Conservation (phyloP, 2,329 filamentous ascomycete genomes). For the Talaromyces piceae region DNA sequence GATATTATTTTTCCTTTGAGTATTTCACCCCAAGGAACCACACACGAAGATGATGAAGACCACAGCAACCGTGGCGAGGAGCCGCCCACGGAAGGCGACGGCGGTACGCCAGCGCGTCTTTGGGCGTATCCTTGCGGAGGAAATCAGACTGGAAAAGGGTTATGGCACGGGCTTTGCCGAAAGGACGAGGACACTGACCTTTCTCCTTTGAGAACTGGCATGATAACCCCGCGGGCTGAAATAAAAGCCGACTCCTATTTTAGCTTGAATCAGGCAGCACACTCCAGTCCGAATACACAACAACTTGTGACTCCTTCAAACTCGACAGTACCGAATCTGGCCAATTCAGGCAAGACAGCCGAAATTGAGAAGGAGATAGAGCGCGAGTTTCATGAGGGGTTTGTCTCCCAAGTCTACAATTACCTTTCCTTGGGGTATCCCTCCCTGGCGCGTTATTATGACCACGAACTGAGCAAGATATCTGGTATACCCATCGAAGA, state of each 20-base stretch:
- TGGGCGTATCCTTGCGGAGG: constrained; percentile 63
- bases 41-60: constrained; percentile 54
- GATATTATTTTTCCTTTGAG: constrained; percentile 77
- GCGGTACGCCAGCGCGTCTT: constrained; percentile 54
- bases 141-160: constrained; percentile 29
- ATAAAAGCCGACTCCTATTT: constrained; percentile 11
- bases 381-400: constrained; percentile 69
- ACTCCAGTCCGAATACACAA: constrained; percentile 15
- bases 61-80: neutral
- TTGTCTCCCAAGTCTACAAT: constrained; percentile 95
- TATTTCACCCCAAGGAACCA: constrained; percentile 72
- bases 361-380: constrained; percentile 41
- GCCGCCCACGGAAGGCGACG: constrained; percentile 33
- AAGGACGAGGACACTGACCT: constrained; percentile 14
- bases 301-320: constrained; percentile 10
- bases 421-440: constrained; percentile 92
- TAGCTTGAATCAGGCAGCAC: constrained; percentile 14
- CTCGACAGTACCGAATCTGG: neutral
- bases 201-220: constrained; percentile 15
- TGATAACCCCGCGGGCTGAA: constrained; percentile 20
- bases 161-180: constrained; percentile 37
- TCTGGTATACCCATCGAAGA: constrained; percentile 61
- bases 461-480: constrained; percentile 78
- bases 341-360: constrained; percentile 22
- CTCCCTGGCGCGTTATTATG: constrained; percentile 71